Conservation (phyloP, 163 green algal species). For the Trebouxia gelatinosa region DNA sequence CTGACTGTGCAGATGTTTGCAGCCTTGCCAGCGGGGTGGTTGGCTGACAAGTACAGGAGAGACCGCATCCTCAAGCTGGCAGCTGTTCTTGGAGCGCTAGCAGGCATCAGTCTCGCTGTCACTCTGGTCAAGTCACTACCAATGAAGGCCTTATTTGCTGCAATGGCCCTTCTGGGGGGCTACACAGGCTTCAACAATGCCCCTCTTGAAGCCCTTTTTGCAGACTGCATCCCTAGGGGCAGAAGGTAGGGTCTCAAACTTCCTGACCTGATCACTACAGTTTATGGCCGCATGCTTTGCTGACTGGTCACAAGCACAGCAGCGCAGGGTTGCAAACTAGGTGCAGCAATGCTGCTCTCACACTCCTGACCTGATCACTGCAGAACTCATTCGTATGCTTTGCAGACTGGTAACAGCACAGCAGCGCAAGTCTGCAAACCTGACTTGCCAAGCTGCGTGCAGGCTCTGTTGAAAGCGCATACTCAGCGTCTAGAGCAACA, state of each 20-base stretch:
- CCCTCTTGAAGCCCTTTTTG: slow-evolving; percentile 50
- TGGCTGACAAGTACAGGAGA: slow-evolving; percentile 41
- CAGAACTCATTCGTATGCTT: too few species aligned
- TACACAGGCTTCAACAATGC: slow-evolving; percentile 48
- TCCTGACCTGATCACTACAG: too few species aligned
- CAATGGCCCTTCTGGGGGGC: slow-evolving; percentile 41
- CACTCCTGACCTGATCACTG: too few species aligned
- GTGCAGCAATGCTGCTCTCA: too few species aligned
- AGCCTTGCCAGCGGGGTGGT: slow-evolving; percentile 43
- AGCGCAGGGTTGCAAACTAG: too few species aligned
- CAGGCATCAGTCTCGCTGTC: slow-evolving; percentile 30
- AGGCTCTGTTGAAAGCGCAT: too few species aligned
- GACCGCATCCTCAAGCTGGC: slow-evolving; percentile 39
- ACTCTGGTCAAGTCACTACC: slow-evolving; percentile 32
- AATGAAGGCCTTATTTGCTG: slow-evolving; percentile 29
- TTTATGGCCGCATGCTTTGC: too few species aligned
- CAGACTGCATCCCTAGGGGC: slow-evolving; percentile 43
- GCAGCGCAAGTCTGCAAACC: too few species aligned
- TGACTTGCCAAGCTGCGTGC: too few species aligned
- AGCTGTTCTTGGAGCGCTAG: slow-evolving; percentile 35
- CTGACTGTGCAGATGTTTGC: slow-evolving; percentile 45
- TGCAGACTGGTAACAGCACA: too few species aligned
- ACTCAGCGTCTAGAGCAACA: too few species aligned
- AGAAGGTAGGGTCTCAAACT: slow-evolving; percentile 38
- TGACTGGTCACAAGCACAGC: too few species aligned